These are phyloP conservation scores for Tagetes patula DNA, from an alignment of 129 eudicot genomes.

Conservation along the genomic window DNA sequence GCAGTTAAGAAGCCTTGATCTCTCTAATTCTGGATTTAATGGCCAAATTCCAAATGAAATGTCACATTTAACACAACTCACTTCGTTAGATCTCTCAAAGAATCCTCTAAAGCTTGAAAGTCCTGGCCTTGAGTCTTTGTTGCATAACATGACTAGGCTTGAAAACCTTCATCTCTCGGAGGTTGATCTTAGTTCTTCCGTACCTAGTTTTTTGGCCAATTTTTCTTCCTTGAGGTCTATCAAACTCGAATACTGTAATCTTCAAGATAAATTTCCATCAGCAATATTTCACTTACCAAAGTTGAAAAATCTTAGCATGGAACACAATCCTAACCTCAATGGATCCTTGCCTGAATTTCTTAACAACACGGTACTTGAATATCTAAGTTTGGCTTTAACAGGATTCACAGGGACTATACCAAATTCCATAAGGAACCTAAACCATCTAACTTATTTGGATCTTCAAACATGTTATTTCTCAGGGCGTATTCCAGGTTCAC, in stretches of 20 bases:
- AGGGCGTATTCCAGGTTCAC: slow-evolving; percentile 19
- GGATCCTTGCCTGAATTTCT: slow-evolving; percentile 30
- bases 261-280: slow-evolving; percentile 21
- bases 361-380: slow-evolving; percentile 12
- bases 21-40: slow-evolving; percentile 12
- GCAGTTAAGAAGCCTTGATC: slow-evolving; percentile 14
- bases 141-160: slow-evolving; percentile 21
- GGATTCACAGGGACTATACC: slow-evolving; percentile 30
- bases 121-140: neutral
- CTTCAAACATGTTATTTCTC: slow-evolving; percentile 12
- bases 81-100: neutral
- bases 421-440: slow-evolving; percentile 23
- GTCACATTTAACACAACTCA: slow-evolving; percentile 4
- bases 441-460: neutral
- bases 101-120: slow-evolving; percentile 11
- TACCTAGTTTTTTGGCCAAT: slow-evolving; percentile 23
- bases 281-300: slow-evolving; percentile 26
- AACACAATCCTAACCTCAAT: slow-evolving; percentile 4
- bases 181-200: slow-evolving; percentile 17
- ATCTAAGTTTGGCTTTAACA: neutral
- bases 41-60: slow-evolving; percentile 21
- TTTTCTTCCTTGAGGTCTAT: slow-evolving; percentile 25
- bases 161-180: slow-evolving; percentile 16
- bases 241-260: neutral
- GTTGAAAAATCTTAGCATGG: slow-evolving; percentile 7